Percentiles rank a stretch among this genome's conserved stretches.
Evolutionary conservation across 225 moss, liverwort and hornwort species (phyloP).

Genomic region (Neckera pumila): DNA sequence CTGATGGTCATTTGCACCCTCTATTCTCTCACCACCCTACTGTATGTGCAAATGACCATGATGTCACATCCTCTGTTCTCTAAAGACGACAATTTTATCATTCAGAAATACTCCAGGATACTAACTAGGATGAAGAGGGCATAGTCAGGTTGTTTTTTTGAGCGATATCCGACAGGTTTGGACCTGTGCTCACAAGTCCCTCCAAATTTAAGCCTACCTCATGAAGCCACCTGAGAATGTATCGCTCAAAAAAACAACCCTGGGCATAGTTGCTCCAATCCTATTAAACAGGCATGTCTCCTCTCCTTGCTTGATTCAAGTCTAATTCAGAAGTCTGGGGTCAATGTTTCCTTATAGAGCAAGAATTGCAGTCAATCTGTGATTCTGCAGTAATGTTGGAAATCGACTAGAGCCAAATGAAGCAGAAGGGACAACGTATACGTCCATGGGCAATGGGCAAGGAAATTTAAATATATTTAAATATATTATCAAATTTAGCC

Average conservation of each 20-base stretch:
- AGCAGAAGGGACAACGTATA: background rate
- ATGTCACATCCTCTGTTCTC: background rate
- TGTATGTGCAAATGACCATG: background rate
- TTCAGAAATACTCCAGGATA: too few relatives aligned
- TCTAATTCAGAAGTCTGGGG: too few relatives aligned
- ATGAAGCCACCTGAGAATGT: too few relatives aligned
- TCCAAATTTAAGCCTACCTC: too few relatives aligned
- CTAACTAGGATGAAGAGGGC: too few relatives aligned
- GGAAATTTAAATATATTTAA: too few relatives aligned
- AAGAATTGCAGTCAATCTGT: background rate
- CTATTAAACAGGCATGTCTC: background rate
- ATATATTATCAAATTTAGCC: background rate
- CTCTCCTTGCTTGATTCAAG: background rate
- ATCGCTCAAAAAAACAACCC: too few relatives aligned
- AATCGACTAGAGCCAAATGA: background rate
- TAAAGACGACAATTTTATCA: too few relatives aligned
- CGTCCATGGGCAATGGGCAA: background rate
- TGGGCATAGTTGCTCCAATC: background rate
- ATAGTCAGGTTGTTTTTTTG: too few relatives aligned
- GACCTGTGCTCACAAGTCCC: too few relatives aligned
- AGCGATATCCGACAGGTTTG: too few relatives aligned
- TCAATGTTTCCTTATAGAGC: background rate
- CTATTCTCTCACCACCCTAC: background rate
- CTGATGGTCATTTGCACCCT: background rate
- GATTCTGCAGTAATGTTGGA: background rate